Conservation (phyloP, 805 yeast species). For the Saccharomycopsis malanga region DNA sequence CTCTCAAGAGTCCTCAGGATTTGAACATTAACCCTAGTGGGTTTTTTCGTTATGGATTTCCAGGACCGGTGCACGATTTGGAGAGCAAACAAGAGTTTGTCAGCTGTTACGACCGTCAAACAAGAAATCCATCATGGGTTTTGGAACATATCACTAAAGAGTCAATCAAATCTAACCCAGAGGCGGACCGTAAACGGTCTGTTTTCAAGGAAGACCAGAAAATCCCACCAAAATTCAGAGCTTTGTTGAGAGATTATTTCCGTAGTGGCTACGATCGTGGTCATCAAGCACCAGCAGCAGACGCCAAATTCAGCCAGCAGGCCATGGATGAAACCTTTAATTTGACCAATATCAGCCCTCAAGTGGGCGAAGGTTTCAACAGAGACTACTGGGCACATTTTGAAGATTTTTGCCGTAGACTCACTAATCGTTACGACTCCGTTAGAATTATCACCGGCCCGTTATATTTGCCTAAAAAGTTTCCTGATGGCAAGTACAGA, state of each 20-base stretch:
- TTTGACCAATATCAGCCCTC: conserved; percentile 90
- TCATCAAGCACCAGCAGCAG: conserved; percentile 97
- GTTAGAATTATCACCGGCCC: conserved; percentile 95
- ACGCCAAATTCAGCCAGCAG: conserved; percentile 80
- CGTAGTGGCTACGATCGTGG: conserved; percentile 96
- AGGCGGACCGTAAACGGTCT: conserved; percentile 73
- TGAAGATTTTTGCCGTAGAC: conserved; percentile 78
- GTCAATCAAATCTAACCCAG: conserved; percentile 44
- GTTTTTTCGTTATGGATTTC: conserved; percentile 88
- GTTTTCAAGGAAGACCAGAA: conserved; percentile 81
- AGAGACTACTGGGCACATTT: conserved; percentile 98
- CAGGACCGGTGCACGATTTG: conserved; percentile 89
- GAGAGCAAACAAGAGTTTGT: conserved; percentile 68
- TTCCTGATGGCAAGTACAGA: conserved; percentile 77
- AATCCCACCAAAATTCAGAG: conserved; percentile 73
- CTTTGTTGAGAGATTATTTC: conserved; percentile 75
- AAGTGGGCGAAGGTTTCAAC: conserved; percentile 96
- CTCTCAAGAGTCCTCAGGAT: conserved; percentile 3
- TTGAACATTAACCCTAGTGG: conserved; percentile 57
- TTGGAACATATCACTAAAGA: conserved; percentile 81
- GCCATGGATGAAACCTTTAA: conserved; percentile 96
- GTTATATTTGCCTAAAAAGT: conserved; percentile 70
- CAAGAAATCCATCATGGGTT: conserved; percentile 80
- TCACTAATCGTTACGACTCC: conserved; percentile 61
- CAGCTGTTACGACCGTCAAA: conserved; percentile 78